phyloP scores from a whole-genome alignment of 1,284 basidiomycete genomes.

The Pyrrhoderma noxium region DNA sequence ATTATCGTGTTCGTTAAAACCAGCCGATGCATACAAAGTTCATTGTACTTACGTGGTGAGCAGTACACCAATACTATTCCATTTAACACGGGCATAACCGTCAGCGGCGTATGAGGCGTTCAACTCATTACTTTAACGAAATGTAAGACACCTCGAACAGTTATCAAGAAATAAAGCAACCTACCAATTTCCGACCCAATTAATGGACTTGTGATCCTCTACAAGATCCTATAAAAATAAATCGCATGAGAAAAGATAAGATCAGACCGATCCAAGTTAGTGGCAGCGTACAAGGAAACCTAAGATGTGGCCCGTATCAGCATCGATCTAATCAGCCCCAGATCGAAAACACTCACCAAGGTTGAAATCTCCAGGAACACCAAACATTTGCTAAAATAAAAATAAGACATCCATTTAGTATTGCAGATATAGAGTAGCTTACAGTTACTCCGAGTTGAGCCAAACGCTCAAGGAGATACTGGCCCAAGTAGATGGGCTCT shows the following conservation, averaged over 20 bases:
- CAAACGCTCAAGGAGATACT: slow-evolving; percentile 67
- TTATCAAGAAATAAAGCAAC: slow-evolving; percentile 7
- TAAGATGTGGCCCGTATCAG: slow-evolving; percentile 8
- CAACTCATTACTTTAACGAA: slow-evolving; percentile 62
- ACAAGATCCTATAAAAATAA: slow-evolving; percentile 58
- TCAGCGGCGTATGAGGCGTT: slow-evolving; percentile 91
- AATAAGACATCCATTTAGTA: slow-evolving; percentile 13
- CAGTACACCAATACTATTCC: slow-evolving; percentile 63
- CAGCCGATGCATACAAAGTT: background rate
- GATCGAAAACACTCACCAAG: slow-evolving; percentile 39
- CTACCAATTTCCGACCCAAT: slow-evolving; percentile 89
- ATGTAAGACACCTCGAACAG: background rate
- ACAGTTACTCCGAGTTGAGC: slow-evolving; percentile 62
- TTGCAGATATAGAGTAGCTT: slow-evolving; percentile 22
- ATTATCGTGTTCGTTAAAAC: slow-evolving; percentile 18
- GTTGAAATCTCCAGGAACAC: slow-evolving; percentile 92
- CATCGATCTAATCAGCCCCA: background rate
- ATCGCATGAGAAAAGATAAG: background rate
- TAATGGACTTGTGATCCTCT: slow-evolving; percentile 71
- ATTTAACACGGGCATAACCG: slow-evolving; percentile 85
- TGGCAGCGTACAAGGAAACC: slow-evolving; percentile 45
- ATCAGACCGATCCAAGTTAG: too few relatives aligned
- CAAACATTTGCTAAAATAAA: slow-evolving; percentile 61
- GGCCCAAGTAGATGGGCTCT: slow-evolving; percentile 46
- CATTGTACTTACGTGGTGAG: slow-evolving; percentile 56